Evolutionary conservation across 192 early-diverging fungal species (phyloP), one percentile per base, ranked within the genome.

Genomic region (Backusella psychrophila): DNA sequence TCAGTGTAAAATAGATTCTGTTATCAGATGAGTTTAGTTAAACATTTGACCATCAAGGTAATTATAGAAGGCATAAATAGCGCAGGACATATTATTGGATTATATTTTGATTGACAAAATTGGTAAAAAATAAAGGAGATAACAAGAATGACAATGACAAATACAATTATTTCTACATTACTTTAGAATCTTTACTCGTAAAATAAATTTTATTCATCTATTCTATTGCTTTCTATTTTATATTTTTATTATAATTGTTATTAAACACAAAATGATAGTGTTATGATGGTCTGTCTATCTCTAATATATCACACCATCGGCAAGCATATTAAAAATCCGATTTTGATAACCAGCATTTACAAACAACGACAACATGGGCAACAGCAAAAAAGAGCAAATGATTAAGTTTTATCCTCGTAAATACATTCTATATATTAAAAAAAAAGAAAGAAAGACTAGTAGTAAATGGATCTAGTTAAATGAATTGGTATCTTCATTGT

Each of bases 1-100:
- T 12, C 89, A 86, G 53, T 80, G 95, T 42, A 98, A 99, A 83
- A 95, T 92, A 19, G 96, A 98, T 78, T 96, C 97, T 86, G 92
- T 97, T 6, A 71, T 93, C 79, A 88, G 94, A 71, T 85, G 96
- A 75, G 94, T 93, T 2, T 96, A 92, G 92, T 89, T 87, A 14
- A 79, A 80, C 84, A 85, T 78, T 11, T 79, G 66, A 74, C 11
- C 21, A 59, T 7, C 4, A n/a, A 21, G 19, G 46, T 49, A 6
- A n/a, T 49, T 23, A 59, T 59, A 59, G 4, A 59, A 59, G 21
- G 53, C 21, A 26, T 12, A 59, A 59, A 59, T 59, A 26, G 53
- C 53, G 21, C 23, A 59, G 21, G 8, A 2, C 11, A 59, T 59
- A 59, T 8, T 12, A 59, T 59, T 59, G 53, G 53, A 26, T 59